phyloP scores from a whole-genome alignment of 805 yeast genomes.

The Hanseniaspora nectarophila region DNA sequence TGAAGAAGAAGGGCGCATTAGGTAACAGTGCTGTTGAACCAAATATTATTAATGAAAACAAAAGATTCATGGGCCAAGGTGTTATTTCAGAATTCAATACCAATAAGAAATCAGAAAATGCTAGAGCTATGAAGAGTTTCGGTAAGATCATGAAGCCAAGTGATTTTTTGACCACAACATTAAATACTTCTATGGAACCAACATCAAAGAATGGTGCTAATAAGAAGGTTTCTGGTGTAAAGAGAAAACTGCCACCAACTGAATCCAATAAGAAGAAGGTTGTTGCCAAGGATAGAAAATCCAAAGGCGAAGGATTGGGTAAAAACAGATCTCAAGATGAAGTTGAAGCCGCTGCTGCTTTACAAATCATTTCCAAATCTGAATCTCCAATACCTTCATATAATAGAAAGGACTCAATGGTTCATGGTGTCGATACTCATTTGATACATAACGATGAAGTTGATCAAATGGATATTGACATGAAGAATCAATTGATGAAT shows the following conservation, averaged over 20 bases:
- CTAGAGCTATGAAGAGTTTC: not conserved
- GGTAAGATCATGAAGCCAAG: constrained; percentile 11
- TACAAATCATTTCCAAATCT: constrained; percentile 12
- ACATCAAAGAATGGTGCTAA: not conserved
- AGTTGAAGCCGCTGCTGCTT: constrained; percentile 9
- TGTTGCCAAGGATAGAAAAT: not conserved
- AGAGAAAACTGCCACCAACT: not conserved
- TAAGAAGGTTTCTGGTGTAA: not conserved
- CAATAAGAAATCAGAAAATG: not conserved
- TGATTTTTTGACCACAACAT: constrained; percentile 12
- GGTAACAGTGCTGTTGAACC: not conserved
- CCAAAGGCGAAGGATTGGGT: not conserved
- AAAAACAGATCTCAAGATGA: constrained; percentile 1
- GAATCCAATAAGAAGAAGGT: not conserved
- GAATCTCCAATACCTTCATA: constrained; percentile 5
- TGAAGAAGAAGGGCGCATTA: not conserved
- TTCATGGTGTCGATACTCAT: not conserved
- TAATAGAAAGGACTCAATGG: not conserved
- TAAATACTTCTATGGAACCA: constrained; percentile 13
- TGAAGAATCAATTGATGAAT: constrained; percentile 3
- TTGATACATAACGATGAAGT: not conserved
- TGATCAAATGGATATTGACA: constrained; percentile 1
- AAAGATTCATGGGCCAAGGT: constrained; percentile 9
- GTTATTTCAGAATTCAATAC: constrained; percentile 12
- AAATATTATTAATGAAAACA: constrained; percentile 3